Conservation (phyloP, 2,329 filamentous ascomycete species). For the Aspergillus sp. region DNA sequence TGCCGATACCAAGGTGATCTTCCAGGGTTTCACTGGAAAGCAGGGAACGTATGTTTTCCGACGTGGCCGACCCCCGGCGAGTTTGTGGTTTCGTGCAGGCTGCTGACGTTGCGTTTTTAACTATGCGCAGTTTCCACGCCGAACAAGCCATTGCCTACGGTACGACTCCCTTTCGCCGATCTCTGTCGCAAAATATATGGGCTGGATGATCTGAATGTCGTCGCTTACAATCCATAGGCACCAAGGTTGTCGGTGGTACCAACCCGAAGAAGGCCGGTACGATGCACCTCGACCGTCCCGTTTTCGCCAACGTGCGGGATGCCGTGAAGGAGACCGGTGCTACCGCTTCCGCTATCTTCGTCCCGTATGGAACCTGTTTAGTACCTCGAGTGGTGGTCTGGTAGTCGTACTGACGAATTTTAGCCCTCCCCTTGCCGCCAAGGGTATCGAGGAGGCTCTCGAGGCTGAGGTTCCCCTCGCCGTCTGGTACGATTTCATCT, state of each 20-base stretch:
- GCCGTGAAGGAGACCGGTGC: slow-evolving; percentile 89
- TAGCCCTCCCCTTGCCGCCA: slow-evolving; percentile 86
- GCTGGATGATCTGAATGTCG: slow-evolving; percentile 8
- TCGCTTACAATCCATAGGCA: slow-evolving; percentile 59
- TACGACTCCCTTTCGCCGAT: slow-evolving; percentile 45
- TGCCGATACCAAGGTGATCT: slow-evolving; percentile 88
- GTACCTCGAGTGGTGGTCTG: not conserved
- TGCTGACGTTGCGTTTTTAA: slow-evolving; percentile 31
- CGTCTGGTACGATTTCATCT: slow-evolving; percentile 64
- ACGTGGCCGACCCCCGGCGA: not conserved
- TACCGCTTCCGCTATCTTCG: slow-evolving; percentile 90
- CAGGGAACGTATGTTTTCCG: slow-evolving; percentile 80
- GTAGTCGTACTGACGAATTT: slow-evolving; percentile 25
- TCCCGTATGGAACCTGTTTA: slow-evolving; percentile 64
- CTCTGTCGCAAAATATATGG: not conserved
- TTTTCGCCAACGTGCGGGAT: slow-evolving; percentile 86
- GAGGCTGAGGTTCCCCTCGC: slow-evolving; percentile 88
- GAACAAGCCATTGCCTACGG: slow-evolving; percentile 98
- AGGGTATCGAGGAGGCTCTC: slow-evolving; percentile 95
- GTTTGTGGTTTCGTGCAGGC: slow-evolving; percentile 6
- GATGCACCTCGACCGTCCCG: slow-evolving; percentile 84
- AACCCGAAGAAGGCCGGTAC: slow-evolving; percentile 98
- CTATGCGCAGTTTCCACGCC: slow-evolving; percentile 77
- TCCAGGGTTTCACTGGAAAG: slow-evolving; percentile 96
- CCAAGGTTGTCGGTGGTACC: slow-evolving; percentile 95